phyloP scores from a whole-genome alignment of 2,329 filamentous ascomycete genomes.

The Ploettnerulaceae sp. region DNA sequence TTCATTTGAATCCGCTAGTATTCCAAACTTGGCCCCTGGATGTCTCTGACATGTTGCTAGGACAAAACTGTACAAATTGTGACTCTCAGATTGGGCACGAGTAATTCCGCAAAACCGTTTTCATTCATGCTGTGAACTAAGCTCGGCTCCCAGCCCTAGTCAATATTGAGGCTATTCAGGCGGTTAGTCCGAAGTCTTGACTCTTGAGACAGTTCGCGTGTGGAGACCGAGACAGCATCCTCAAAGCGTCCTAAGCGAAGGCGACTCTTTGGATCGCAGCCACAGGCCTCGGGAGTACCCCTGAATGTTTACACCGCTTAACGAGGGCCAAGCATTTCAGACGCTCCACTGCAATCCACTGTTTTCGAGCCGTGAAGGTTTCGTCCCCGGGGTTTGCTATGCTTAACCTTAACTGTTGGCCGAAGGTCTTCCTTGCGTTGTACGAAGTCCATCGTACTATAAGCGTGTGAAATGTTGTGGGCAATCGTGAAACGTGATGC shows the following conservation, averaged over 20 bases:
- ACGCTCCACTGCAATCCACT: neutral
- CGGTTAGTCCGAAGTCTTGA: slow-evolving; percentile 6
- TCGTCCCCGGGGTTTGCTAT: neutral
- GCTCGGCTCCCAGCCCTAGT: neutral
- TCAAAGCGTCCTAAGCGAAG: slow-evolving; percentile 4
- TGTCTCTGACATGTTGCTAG: neutral
- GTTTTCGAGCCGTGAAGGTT: neutral
- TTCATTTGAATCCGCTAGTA: slow-evolving; percentile 1
- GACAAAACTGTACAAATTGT: neutral
- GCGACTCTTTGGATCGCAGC: neutral
- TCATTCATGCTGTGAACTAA: slow-evolving; percentile 1
- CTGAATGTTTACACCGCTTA: neutral
- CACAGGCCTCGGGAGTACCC: neutral
- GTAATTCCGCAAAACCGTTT: neutral
- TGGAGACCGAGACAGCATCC: neutral
- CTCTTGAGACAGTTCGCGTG: slow-evolving; percentile 1
- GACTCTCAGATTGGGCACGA: neutral
- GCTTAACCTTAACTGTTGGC: neutral
- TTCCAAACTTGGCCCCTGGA: neutral
- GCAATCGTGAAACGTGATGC: too few species aligned
- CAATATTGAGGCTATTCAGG: neutral
- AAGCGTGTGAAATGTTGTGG: too few species aligned
- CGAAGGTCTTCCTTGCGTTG: neutral
- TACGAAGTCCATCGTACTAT: too few species aligned
- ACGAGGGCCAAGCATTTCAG: neutral